phyloP scores from a whole-genome alignment of 352 stramenopile genomes.

The Globisporangium canariense region DNA sequence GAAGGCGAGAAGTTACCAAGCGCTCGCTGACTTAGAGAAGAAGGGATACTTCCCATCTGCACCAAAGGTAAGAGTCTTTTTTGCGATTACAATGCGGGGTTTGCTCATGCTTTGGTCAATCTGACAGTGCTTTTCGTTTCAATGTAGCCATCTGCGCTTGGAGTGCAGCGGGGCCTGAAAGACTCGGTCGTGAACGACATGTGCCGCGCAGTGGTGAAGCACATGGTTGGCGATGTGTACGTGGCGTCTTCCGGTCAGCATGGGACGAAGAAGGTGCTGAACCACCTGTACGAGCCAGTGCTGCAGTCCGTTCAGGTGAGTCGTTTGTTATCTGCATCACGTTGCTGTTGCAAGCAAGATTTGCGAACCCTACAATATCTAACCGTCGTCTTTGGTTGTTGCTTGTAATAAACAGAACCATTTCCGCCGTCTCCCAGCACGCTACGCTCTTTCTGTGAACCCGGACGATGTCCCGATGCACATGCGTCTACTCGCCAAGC shows the following conservation, averaged over 20 bases:
- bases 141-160: constrained; percentile 54
- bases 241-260: constrained; percentile 65
- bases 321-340: neutral
- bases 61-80: constrained; percentile 35
- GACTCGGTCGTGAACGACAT: constrained; percentile 88
- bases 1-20: constrained; percentile 76
- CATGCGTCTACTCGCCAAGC: constrained; percentile 80
- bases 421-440: constrained; percentile 74
- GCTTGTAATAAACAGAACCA: constrained; percentile 37
- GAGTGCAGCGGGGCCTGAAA: constrained; percentile 79
- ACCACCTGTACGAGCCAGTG: constrained; percentile 85
- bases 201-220: constrained; percentile 83
- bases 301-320: constrained; percentile 68
- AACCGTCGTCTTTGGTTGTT: neutral
- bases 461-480: constrained; percentile 86
- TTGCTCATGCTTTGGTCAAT: constrained; percentile 1
- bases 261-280: constrained; percentile 74
- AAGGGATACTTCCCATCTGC: constrained; percentile 78
- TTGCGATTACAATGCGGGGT: neutral
- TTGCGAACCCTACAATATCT: neutral
- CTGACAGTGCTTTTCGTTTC: neutral
- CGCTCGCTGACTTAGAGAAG: constrained; percentile 79
- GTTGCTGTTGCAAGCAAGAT: neutral
- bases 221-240: constrained; percentile 88
- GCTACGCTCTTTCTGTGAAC: constrained; percentile 83